Evolutionary conservation across 768 basidiomycete species (phyloP).

Genomic region (Tylopilus balloui): DNA sequence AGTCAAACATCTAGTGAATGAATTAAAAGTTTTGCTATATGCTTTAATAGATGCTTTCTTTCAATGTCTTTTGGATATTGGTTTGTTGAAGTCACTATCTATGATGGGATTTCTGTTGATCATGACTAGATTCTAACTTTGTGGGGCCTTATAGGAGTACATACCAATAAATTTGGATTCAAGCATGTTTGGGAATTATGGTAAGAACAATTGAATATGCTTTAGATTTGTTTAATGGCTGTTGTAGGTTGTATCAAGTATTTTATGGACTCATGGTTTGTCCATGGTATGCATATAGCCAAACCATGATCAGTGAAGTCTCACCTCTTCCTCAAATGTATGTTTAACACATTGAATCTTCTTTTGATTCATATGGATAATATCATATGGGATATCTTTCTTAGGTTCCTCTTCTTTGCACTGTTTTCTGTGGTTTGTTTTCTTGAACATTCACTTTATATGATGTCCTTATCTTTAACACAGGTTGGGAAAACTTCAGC

Average conservation of each 20-base stretch:
- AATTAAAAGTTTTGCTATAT: not conserved
- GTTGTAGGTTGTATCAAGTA: conserved; percentile 57
- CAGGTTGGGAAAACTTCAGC: conserved; percentile 73
- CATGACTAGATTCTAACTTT: conserved; percentile 49
- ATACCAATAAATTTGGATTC: conserved; percentile 70
- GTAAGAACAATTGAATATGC: conserved; percentile 26
- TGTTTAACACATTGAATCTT: conserved; percentile 5
- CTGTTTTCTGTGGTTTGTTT: conserved; percentile 58
- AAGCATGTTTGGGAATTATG: conserved; percentile 83
- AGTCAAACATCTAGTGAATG: not conserved
- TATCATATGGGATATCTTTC: not conserved
- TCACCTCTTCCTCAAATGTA: conserved; percentile 70
- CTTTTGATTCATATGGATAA: not conserved
- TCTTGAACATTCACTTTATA: not conserved
- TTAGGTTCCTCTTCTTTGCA: conserved; percentile 73
- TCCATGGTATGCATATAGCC: conserved; percentile 79
- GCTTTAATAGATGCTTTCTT: conserved; percentile 54
- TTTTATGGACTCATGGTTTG: conserved; percentile 72
- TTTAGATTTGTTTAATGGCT: not conserved
- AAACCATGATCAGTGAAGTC: conserved; percentile 80
- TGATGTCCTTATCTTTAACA: not conserved
- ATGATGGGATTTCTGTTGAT: not conserved
- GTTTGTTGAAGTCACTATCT: conserved; percentile 31
- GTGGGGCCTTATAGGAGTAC: conserved; percentile 78
- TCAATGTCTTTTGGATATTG: conserved; percentile 71